Conservation (phyloP, 768 basidiomycete genomes). For the Infundibulicybe gibba region DNA sequence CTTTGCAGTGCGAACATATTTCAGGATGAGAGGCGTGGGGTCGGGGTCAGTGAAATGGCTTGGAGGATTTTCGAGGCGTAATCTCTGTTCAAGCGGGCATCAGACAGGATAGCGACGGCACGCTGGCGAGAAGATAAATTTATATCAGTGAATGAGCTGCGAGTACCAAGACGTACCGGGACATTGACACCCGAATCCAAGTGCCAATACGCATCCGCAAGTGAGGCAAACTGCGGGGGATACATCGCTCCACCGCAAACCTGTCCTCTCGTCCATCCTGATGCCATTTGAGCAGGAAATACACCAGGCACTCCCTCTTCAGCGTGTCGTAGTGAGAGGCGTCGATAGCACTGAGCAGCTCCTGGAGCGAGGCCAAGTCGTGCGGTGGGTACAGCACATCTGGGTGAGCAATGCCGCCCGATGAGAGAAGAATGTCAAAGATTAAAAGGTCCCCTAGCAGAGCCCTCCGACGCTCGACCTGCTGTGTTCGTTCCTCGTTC, state of each 20-base stretch:
- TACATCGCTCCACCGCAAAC: constrained; percentile 50
- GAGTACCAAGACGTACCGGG: constrained; percentile 41
- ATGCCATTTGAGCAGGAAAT: constrained; percentile 80
- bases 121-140: constrained; percentile 33
- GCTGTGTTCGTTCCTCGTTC: constrained; percentile 44
- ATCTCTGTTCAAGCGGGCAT: constrained; percentile 71
- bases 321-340: constrained; percentile 63
- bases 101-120: constrained; percentile 71
- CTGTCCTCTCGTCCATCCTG: constrained; percentile 55
- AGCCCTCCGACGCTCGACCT: constrained; percentile 62
- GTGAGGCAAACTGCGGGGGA: constrained; percentile 73
- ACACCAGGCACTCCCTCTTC: constrained; percentile 79
- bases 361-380: constrained; percentile 47
- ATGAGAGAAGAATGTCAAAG: constrained; percentile 68
- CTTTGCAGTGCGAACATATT: constrained; percentile 74
- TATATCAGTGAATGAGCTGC: not conserved
- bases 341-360: constrained; percentile 59
- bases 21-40: constrained; percentile 55
- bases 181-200: constrained; percentile 69
- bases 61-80: constrained; percentile 76
- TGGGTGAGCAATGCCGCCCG: constrained; percentile 58
- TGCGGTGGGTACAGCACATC: constrained; percentile 68
- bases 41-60: constrained; percentile 51
- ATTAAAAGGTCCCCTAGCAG: constrained; percentile 61
- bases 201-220: constrained; percentile 86